A percentile compares a stretch with the other conserved stretches of the same genome.
These are phyloP conservation scores for Strombidium stylifer DNA, from an alignment of 73 alveolate genomes.

Conservation along the genomic window DNA sequence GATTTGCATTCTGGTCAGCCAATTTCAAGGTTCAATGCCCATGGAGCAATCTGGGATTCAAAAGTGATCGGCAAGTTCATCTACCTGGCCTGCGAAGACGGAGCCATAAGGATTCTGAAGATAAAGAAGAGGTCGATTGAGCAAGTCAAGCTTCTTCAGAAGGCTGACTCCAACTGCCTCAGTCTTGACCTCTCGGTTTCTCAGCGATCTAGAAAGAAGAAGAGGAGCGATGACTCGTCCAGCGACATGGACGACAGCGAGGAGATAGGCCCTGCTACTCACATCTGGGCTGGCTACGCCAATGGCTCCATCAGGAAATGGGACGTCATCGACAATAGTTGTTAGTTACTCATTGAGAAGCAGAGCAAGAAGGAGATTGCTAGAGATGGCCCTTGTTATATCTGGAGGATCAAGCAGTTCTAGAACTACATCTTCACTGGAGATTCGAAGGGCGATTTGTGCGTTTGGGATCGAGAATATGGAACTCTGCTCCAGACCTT, in stretches of 20 bases:
- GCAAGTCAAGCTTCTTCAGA: slow-evolving; percentile 21
- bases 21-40: slow-evolving; percentile 49
- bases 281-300: slow-evolving; percentile 70
- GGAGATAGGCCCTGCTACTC: neutral
- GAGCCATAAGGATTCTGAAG: slow-evolving; percentile 63
- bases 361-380: slow-evolving; percentile 30
- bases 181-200: neutral
- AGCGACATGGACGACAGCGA: neutral
- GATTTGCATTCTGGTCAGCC: slow-evolving; percentile 60
- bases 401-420: slow-evolving; percentile 37
- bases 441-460: slow-evolving; percentile 70
- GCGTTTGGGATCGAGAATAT: slow-evolving; percentile 64
- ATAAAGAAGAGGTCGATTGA: slow-evolving; percentile 54
- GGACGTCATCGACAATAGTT: slow-evolving; percentile 47
- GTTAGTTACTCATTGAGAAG: slow-evolving; percentile 51
- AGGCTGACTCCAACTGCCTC: slow-evolving; percentile 21
- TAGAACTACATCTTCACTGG: slow-evolving; percentile 66
- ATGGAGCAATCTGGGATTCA: slow-evolving; percentile 79
- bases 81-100: slow-evolving; percentile 80
- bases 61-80: slow-evolving; percentile 48
- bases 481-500: slow-evolving; percentile 72
- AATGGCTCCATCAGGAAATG: slow-evolving; percentile 72
- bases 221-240: too few relatives aligned
- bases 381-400: slow-evolving; percentile 18
- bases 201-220: too few relatives aligned